Conservation (phyloP, 2,329 filamentous ascomycete genomes). For the Sarocladiaceae sp. region DNA sequence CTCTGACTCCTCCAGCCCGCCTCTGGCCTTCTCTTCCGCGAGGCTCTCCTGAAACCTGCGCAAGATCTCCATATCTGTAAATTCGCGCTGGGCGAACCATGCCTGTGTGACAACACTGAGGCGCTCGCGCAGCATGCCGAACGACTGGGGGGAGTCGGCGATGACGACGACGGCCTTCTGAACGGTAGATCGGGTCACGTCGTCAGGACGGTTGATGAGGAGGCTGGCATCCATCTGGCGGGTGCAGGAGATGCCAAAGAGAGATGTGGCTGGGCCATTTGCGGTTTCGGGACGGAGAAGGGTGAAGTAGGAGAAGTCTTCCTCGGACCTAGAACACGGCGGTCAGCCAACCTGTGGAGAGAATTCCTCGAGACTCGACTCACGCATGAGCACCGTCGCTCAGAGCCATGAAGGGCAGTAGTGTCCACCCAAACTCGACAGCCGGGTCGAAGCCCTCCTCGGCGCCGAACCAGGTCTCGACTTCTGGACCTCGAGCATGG, state of each 20-base stretch:
- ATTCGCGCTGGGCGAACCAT: constrained; percentile 94
- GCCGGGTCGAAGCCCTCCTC: constrained; percentile 72
- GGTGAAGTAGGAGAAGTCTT: constrained; percentile 99
- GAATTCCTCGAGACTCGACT: constrained; percentile 27
- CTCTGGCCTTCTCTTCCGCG: constrained; percentile 56
- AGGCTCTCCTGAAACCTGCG: constrained; percentile 87
- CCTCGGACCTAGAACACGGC: constrained; percentile 57
- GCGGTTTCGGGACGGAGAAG: constrained; percentile 59
- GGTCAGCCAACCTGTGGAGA: background rate
- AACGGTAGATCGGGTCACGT: constrained; percentile 94
- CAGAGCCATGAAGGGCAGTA: constrained; percentile 94
- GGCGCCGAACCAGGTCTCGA: constrained; percentile 83
- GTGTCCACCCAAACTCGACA: constrained; percentile 77
- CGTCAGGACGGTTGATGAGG: constrained; percentile 70
- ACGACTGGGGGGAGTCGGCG: constrained; percentile 81
- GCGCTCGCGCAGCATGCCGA: constrained; percentile 85
- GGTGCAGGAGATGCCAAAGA: constrained; percentile 95
- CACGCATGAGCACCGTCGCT: constrained; percentile 93
- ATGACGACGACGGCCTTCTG: constrained; percentile 98
- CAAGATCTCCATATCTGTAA: constrained; percentile 85
- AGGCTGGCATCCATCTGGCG: constrained; percentile 78
- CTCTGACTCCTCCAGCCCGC: constrained; percentile 59
- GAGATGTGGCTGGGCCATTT: constrained; percentile 60
- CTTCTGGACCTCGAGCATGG: constrained; percentile 82
- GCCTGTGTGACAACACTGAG: constrained; percentile 85